These are phyloP conservation scores for Halophytophthora polymorphica DNA, from an alignment of 352 stramenopile species.

Conservation along the genomic window DNA sequence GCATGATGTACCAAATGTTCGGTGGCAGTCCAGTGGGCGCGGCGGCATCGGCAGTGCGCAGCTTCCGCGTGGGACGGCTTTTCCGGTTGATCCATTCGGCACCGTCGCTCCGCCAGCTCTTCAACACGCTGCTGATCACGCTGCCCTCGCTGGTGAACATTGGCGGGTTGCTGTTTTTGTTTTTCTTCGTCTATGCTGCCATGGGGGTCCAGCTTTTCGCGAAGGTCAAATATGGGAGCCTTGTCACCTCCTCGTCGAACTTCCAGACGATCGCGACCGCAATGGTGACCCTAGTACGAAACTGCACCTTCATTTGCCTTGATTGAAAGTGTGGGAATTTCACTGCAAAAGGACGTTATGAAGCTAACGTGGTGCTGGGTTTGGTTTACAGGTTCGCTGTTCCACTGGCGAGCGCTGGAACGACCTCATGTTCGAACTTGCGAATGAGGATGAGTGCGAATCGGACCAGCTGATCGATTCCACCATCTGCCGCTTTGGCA, in stretches of 20 bases:
- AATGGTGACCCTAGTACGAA: conserved; percentile 53
- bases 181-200: conserved; percentile 92
- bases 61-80: conserved; percentile 80
- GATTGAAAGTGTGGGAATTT: neutral
- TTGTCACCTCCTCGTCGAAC: conserved; percentile 76
- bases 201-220: conserved; percentile 90
- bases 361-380: neutral
- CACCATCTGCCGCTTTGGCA: conserved; percentile 59
- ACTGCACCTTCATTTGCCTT: neutral
- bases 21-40: conserved; percentile 42
- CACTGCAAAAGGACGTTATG: neutral
- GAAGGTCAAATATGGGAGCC: conserved; percentile 65
- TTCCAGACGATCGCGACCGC: conserved; percentile 84
- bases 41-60: conserved; percentile 64
- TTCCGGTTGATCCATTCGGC: conserved; percentile 73
- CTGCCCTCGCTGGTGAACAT: conserved; percentile 88
- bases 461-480: conserved; percentile 47
- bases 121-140: conserved; percentile 87
- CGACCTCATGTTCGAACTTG: conserved; percentile 87
- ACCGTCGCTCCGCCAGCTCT: conserved; percentile 76
- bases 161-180: conserved; percentile 76
- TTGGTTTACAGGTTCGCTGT: conserved; percentile 76
- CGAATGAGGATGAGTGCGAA: conserved; percentile 41
- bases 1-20: conserved; percentile 47
- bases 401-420: conserved; percentile 93